These are phyloP conservation scores for Annulohypoxylon stygium DNA, from an alignment of 495 filamentous ascomycete genomes.

Conservation along the genomic window DNA sequence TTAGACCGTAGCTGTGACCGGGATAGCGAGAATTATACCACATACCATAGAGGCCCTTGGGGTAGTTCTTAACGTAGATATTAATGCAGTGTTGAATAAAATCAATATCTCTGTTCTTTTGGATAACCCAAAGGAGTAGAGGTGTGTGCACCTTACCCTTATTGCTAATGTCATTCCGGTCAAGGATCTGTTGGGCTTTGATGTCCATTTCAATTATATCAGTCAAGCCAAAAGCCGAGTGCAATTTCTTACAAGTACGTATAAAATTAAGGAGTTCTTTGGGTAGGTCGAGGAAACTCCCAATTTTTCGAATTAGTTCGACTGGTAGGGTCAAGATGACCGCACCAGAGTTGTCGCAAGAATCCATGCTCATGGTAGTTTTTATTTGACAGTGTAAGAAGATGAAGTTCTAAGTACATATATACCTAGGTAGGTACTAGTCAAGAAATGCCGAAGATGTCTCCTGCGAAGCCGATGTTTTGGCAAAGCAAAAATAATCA, in stretches of 20 bases:
- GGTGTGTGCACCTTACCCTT: neutral
- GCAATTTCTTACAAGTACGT: neutral
- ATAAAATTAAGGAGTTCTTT: conserved; percentile 9
- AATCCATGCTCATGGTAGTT: no score
- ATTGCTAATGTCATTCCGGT: neutral
- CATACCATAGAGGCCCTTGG: neutral
- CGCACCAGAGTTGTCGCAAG: no score
- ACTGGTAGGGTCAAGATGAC: no score
- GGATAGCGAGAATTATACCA: conserved; percentile 3
- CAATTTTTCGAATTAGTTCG: conserved; percentile 23
- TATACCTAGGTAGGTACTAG: no score
- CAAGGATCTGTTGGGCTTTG: neutral
- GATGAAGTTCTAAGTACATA: no score
- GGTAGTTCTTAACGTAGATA: neutral
- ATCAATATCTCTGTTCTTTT: conserved; percentile 13
- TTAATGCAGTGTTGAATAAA: conserved; percentile 1
- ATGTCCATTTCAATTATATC: conserved; percentile 18
- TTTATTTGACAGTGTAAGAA: no score
- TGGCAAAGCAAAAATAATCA: no score
- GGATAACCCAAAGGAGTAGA: conserved; percentile 2
- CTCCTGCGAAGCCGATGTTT: no score
- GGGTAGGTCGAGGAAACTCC: neutral
- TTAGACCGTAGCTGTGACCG: no score
- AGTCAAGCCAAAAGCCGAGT: neutral
- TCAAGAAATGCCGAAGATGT: no score